Base-by-base conservation (phyloP, 2,329 filamentous ascomycete genomes). In the Fusarium brachygibbosum region DNA sequence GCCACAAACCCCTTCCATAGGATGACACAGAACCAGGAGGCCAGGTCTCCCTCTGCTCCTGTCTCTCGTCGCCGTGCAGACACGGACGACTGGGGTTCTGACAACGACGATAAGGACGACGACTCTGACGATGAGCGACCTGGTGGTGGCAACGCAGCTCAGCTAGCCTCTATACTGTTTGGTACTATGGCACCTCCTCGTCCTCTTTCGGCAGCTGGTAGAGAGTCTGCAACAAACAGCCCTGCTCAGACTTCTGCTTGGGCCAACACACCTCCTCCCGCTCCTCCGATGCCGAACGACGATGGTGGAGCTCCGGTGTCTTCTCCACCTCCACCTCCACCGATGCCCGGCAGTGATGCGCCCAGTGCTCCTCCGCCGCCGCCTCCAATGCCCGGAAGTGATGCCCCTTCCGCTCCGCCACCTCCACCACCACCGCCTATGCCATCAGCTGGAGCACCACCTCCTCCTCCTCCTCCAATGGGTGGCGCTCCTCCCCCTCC, bases 101-200 rank as follows among this genome's bases (percentile, higher is more conserved):
- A 91, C 63, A 89, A 87, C 74, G 81, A 84, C 31, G 81, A 82
- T 21, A 83, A 85, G 21, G 84, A 85, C 5, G 90, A 91, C 17
- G 70, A 73, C 11, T 73, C 70, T 28, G 72, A 95, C 58, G 92
- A 94, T 58, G 91, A 94, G 55, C 88, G 90, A 12, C 90, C 93
- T 19, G 92, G 92, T 51, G 93, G 93, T 56, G 90, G 91, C 62
- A 93, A 89, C 72, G 96, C 96, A 49, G 96, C 97, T 64, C 93
- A 97, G 74, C 88, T 99, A 37, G 96, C 96, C 17, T 97, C 93
- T 9, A 96, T 98, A 64, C 86, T 99, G 21, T 99, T 99, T 78
- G 95, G 96, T 62, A 97, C 94, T 52, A 98, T 99, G 94, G 95
- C 88, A 12, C 95, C 96, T 38, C 95, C 96, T 16, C 90, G 95